phyloP scores from a whole-genome alignment of 2,329 filamentous ascomycete genomes.

The Fonsecaea nubica region DNA sequence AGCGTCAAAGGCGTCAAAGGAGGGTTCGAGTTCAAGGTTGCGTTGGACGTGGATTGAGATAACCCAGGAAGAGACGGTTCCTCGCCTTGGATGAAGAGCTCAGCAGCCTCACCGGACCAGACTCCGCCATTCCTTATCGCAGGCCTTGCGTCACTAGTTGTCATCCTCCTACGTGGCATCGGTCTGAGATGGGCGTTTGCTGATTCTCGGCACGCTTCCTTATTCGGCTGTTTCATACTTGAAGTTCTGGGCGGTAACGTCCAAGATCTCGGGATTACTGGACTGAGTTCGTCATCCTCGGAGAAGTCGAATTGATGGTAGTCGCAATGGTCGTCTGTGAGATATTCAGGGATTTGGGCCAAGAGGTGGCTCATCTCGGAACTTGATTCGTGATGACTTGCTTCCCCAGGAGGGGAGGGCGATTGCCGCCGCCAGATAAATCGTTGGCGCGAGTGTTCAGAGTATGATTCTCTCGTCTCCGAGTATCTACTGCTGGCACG shows the following conservation, averaged over 20 bases:
- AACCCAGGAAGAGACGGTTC: slow-evolving; percentile 21
- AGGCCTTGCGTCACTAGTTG: slow-evolving; percentile 12
- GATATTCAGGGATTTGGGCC: neutral
- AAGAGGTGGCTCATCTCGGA: neutral
- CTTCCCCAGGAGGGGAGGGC: slow-evolving; percentile 7
- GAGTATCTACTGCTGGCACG: slow-evolving; percentile 20
- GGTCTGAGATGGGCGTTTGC: neutral
- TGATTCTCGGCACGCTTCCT: neutral
- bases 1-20: slow-evolving; percentile 27
- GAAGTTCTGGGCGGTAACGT: slow-evolving; percentile 26
- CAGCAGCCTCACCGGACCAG: slow-evolving; percentile 15
- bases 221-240: slow-evolving; percentile 9
- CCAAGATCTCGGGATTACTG: slow-evolving; percentile 10
- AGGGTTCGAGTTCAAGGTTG: slow-evolving; percentile 25
- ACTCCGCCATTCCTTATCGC: slow-evolving; percentile 25
- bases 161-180: slow-evolving; percentile 7
- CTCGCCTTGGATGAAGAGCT: slow-evolving; percentile 9
- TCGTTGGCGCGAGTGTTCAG: neutral
- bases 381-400: neutral
- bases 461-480: neutral
- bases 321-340: neutral
- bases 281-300: slow-evolving; percentile 16
- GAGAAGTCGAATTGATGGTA: slow-evolving; percentile 10
- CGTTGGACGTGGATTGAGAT: slow-evolving; percentile 23
- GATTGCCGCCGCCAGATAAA: slow-evolving; percentile 7